Evolutionary conservation across 352 stramenopile genomes (phyloP), one percentile per base, ranked within the genome.

Genomic region (Chrysophaeum taylorii): DNA sequence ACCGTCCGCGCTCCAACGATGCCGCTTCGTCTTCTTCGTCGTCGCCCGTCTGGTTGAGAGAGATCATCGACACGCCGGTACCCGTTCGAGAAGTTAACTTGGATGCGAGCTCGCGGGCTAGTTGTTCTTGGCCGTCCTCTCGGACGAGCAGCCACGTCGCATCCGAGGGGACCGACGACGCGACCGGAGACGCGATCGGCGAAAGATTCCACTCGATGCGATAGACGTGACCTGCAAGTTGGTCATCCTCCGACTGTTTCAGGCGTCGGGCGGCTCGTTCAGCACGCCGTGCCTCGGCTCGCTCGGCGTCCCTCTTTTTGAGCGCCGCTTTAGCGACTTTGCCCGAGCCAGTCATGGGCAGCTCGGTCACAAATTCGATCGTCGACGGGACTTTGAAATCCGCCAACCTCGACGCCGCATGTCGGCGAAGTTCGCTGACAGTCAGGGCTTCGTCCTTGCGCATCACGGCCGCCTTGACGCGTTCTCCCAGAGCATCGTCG

Each of bases 391-490:
- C 50, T 31, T 62, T 62, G 27, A 62, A 62, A 21, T 62, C 50
- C n/a, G 50, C 50, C 25, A 62, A 31, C 9, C 4, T 25, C 14
- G 1, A 15, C 50, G 50, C 23, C 9, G 2, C 14, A 31, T 62
- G 27, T 9, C n/a, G 27, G 15, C 50, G 50, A 9, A 62, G 50
- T 2, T 14, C 45, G 12, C 4, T 7, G 45, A 25, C 45, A 4
- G 45, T 7, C 18, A 54, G 18, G 18, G 45, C 45, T 4, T 31
- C 50, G 7, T 7, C 50, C 25, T 25, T 31, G 50, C 35, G 27
- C 25, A 62, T 31, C 25, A 62, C 25, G 50, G 50, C 50, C n/a
- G n/a, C n/a, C n/a, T n/a, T n/a, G n/a, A 62, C 50, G 50, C 50
- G 50, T 31, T 62, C 50, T 12, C 50, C 50, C 7, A 62, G 50